These are phyloP conservation scores for Globisporangium alternatum DNA, from an alignment of 352 stramenopile species.

Conservation along the genomic window DNA sequence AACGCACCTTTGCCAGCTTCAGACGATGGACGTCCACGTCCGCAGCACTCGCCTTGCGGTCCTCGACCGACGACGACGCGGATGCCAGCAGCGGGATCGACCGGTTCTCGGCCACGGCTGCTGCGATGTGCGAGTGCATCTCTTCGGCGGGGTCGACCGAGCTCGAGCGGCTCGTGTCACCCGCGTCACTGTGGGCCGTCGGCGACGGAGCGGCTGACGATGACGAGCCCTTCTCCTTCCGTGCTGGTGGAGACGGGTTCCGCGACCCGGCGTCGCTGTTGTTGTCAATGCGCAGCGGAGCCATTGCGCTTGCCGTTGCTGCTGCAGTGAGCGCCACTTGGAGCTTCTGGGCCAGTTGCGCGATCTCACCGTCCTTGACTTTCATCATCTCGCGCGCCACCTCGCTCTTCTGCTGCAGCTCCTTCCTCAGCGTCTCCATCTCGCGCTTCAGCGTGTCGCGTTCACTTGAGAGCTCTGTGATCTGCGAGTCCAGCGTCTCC, in stretches of 20 bases:
- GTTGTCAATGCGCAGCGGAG: conserved; percentile 19
- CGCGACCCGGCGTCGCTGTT: conserved; percentile 12
- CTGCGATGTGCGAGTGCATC: conserved; percentile 33
- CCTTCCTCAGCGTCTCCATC: conserved; percentile 32
- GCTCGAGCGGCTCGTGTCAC: conserved; percentile 31
- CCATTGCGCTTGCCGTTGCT: conserved; percentile 6
- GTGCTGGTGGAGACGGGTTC: conserved; percentile 23
- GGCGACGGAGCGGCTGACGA: conserved; percentile 34
- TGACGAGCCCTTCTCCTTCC: conserved; percentile 38
- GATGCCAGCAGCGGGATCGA: conserved; percentile 40
- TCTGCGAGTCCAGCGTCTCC: conserved; percentile 29
- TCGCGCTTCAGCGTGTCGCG: conserved; percentile 35
- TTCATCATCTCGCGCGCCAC: conserved; percentile 38
- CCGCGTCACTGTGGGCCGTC: conserved; percentile 29
- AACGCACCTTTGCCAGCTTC: conserved; percentile 25
- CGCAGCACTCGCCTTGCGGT: not conserved
- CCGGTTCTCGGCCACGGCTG: conserved; percentile 39
- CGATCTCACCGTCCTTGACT: conserved; percentile 53
- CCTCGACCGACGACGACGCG: not conserved
- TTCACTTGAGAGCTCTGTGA: conserved; percentile 29
- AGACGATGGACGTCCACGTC: conserved; percentile 25
- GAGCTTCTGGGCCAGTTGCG: conserved; percentile 44
- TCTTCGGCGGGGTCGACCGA: conserved; percentile 26
- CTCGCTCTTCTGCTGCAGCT: conserved; percentile 35
- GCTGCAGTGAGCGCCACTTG: conserved; percentile 34